Conservation (phyloP, 192 early-diverging fungal genomes). For the Paraglomus brasilianum region DNA sequence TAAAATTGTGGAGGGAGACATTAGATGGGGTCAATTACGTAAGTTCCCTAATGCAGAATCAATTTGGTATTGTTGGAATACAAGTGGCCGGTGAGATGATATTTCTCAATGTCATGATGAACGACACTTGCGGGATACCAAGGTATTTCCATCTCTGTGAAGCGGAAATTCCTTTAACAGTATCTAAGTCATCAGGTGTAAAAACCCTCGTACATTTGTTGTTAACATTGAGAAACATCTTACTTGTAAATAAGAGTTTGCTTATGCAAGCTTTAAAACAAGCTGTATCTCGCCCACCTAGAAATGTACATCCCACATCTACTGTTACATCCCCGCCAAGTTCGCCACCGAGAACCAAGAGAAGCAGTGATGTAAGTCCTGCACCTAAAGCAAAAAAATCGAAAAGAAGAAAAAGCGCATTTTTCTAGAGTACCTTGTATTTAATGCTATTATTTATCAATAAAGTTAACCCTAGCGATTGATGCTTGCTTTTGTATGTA, state of each 20-base stretch:
- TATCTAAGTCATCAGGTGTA: not conserved
- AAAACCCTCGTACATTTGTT: conserved; percentile 6
- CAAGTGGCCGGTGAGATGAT: conserved; percentile 10
- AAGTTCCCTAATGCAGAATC: not conserved
- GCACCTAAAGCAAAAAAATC: too few species aligned
- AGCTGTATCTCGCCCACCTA: not conserved
- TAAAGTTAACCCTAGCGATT: too few species aligned
- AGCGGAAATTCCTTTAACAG: conserved; percentile 13
- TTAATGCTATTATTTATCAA: too few species aligned
- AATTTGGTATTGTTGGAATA: conserved; percentile 12
- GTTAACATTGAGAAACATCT: conserved; percentile 6
- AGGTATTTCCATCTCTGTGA: conserved; percentile 9
- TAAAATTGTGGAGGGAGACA: conserved; percentile 11
- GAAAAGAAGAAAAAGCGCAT: too few species aligned
- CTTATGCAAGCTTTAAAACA: conserved; percentile 18
- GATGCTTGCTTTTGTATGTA: too few species aligned
- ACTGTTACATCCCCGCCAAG: conserved; percentile 12
- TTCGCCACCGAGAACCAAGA: too few species aligned
- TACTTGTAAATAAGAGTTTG: conserved; percentile 18
- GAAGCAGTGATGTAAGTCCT: too few species aligned
- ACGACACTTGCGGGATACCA: not conserved
- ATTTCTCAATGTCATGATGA: conserved; percentile 8
- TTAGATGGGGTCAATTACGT: not conserved
- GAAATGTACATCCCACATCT: not conserved
- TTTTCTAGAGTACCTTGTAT: too few species aligned